Evolutionary conservation across 1,284 basidiomycete genomes (phyloP).

Genomic region (Papiliotrema flavescens): DNA sequence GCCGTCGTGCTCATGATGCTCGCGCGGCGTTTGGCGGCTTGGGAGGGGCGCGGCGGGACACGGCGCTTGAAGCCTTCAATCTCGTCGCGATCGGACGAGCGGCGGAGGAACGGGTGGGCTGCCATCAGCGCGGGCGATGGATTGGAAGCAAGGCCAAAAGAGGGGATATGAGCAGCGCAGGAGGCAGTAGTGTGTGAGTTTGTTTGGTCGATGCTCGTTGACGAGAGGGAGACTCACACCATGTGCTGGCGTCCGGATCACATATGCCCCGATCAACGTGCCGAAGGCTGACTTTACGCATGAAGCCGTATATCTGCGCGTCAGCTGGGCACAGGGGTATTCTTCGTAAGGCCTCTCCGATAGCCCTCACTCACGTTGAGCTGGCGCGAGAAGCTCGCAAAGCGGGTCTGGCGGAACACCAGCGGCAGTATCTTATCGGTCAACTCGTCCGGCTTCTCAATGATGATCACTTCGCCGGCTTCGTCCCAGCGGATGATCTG

Average conservation of each 20-base stretch:
- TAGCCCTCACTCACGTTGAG: constrained; percentile 65
- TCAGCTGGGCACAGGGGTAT: constrained; percentile 6
- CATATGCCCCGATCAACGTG: constrained; percentile 87
- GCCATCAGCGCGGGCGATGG: constrained; percentile 9
- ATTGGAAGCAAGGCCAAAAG: no score
- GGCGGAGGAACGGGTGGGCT: constrained; percentile 84
- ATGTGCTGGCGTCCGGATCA: constrained; percentile 87
- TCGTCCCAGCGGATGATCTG: constrained; percentile 86
- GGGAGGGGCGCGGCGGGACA: constrained; percentile 77
- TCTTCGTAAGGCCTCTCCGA: neutral
- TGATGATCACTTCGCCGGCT: constrained; percentile 83
- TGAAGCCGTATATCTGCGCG: constrained; percentile 86
- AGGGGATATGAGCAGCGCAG: no score
- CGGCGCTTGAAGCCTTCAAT: constrained; percentile 87
- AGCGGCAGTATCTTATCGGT: constrained; percentile 82
- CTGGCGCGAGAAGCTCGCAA: constrained; percentile 89
- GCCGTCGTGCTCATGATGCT: constrained; percentile 11
- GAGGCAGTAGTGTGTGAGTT: no score
- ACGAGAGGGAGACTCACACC: constrained; percentile 82
- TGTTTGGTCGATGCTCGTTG: no score
- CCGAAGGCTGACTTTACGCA: constrained; percentile 79
- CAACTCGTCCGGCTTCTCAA: constrained; percentile 82
- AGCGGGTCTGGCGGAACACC: constrained; percentile 86
- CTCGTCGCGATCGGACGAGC: constrained; percentile 76
- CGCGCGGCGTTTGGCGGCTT: constrained; percentile 61